Percentiles rank a stretch among this genome's conserved stretches.
Evolutionary conservation across 177 flowering plant genomes (phyloP).

Genomic region (Telopea speciosissima): DNA sequence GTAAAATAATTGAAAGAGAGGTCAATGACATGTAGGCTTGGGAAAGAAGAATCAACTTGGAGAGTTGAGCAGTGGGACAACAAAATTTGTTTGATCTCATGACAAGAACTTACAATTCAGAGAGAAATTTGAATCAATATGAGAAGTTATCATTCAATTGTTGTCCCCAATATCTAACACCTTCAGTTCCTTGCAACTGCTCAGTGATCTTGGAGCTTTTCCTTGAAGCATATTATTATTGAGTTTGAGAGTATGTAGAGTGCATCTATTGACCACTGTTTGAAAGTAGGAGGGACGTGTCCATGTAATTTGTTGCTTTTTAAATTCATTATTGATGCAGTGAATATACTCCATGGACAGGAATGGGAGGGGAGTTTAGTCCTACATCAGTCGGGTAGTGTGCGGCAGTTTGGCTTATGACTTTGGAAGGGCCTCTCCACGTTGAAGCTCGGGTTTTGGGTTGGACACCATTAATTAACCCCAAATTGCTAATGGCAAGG

Average conservation of each 20-base stretch:
- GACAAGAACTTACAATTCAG: slow-evolving; percentile 18
- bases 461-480: slow-evolving; percentile 1
- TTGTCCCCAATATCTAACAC: slow-evolving; percentile 10
- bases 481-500: neutral
- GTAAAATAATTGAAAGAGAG: slow-evolving; percentile 2
- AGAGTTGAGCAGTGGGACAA: slow-evolving; percentile 10
- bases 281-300: no score
- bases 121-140: slow-evolving; percentile 17
- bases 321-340: no score
- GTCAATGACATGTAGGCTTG: slow-evolving; percentile 4
- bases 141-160: slow-evolving; percentile 17
- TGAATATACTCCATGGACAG: no score
- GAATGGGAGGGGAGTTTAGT: no score
- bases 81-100: slow-evolving; percentile 17
- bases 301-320: no score
- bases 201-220: no score
- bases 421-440: no score
- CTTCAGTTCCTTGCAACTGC: slow-evolving; percentile 1
- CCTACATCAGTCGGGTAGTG: no score
- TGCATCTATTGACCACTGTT: no score
- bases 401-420: slow-evolving; percentile 8
- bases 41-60: neutral
- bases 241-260: slow-evolving; percentile 1
- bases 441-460: no score
- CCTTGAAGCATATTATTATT: slow-evolving; percentile 14